Evolutionary conservation across 768 basidiomycete species (phyloP), one percentile per base, ranked within the genome.

Genomic region (Roridomyces roridus): DNA sequence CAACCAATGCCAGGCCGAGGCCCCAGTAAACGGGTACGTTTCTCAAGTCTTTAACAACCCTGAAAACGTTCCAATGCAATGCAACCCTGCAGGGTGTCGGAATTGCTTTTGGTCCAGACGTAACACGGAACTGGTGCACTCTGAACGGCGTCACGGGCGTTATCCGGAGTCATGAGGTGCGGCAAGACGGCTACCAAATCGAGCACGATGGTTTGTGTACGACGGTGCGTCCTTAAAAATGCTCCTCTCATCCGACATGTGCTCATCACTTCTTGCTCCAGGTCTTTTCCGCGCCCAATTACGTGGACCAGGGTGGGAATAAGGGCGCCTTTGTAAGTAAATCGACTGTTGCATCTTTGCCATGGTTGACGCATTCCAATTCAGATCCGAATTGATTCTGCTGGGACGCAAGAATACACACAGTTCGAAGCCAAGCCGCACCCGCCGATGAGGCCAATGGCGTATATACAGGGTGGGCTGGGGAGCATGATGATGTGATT

Each of bases 281-380:
- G 91, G 90, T 94, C 7, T 96, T 95, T 71, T 94, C 92, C 41
- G 96, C 96, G 35, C 96, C 96, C 4, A 98, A 98, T 70, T 95
- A 96, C 65, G 91, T 94, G 24, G 94, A 96, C 73, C 91, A 94
- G 67, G 87, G 82, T 4, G 91, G 92, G 6, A 96, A 96, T 74
- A 94, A 93, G 73, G 95, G 91, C 10, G 94, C 94, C 57, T 96
- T 89, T 72, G 92, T 94, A 18, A 55, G 57, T 44, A 15, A 11
- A 36, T 15, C 47, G 21, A 40, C 1, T 21, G 18, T 49, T 35
- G 20, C 25, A 41, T 15, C 36, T 26, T 43, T 17, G 21, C 35
- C 40, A 43, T 29, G 9, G 11, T 25, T 31, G 45, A 46, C 57
- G 51, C 36, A 45, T n/a, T 20, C 52, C 94, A 91, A 87, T 95